Conservation (phyloP, 139 green algal species). For the Tetraselmis striata region DNA sequence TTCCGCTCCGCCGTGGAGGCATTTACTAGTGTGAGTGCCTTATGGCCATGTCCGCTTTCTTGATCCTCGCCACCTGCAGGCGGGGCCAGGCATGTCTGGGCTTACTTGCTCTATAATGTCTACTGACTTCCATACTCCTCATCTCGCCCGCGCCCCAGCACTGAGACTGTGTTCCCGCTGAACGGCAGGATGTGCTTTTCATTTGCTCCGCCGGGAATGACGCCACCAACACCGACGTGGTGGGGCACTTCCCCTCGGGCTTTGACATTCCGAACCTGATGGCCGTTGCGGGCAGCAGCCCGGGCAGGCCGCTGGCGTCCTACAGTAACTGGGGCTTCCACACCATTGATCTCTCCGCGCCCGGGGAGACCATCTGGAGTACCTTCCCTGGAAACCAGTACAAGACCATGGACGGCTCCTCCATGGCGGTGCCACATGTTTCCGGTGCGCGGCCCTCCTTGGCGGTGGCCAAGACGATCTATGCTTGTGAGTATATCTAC, state of each 20-base stretch:
- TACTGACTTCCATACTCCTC: too few species aligned
- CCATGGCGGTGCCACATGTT: not conserved
- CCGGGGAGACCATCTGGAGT: not conserved
- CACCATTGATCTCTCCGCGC: not conserved
- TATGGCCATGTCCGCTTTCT: too few species aligned
- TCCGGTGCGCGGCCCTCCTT: too few species aligned
- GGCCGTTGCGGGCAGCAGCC: not conserved
- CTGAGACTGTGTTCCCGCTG: too few species aligned
- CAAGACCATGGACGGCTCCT: not conserved
- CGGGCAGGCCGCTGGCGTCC: not conserved
- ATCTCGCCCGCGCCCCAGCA: too few species aligned
- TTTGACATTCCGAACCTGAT: not conserved
- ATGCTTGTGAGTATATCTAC: too few species aligned
- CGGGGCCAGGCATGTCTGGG: too few species aligned
- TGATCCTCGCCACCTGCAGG: too few species aligned
- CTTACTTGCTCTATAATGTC: too few species aligned
- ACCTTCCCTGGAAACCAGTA: not conserved
- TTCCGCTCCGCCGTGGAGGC: not conserved
- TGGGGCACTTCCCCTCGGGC: not conserved
- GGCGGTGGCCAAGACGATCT: too few species aligned
- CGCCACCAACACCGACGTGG: not conserved
- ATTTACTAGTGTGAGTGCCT: too few species aligned
- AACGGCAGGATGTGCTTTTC: not conserved
- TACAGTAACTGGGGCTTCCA: not conserved
- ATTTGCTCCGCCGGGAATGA: not conserved